Evolutionary conservation across 2,329 filamentous ascomycete genomes (phyloP), one percentile per base, ranked within the genome.

Genomic region (Corniculantispora saksenae): DNA sequence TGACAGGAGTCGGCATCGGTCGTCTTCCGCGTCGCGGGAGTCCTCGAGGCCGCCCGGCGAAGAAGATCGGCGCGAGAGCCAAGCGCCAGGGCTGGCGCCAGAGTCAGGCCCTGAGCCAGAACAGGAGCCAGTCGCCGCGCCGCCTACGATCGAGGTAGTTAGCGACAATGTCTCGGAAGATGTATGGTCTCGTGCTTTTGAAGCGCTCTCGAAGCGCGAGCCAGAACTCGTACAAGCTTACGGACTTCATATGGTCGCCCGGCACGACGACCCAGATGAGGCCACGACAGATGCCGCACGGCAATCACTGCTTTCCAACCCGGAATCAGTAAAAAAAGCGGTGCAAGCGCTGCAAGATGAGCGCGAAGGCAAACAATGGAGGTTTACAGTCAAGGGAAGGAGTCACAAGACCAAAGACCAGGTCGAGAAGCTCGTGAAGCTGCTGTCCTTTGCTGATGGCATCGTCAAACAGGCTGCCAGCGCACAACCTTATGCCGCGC

Each of bases 401-500:
- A 43, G 50, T 1, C 25, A 56, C 9, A 63, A 63, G 19, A 12
- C 50, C 13, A n/a, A 27, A 19, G 40, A 57, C 13, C 61, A 63
- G 27, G 4, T 58, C 9, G 62, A 64, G 35, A 57, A 51, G 21
- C n/a, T 58, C 3, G 55, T 58, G 19, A 64, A 59, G 53, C 27
- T 64, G 29, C 43, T 64, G 17, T 2, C n/a, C 15, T 29, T 57
- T 25, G n/a, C 54, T 13, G 62, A 58, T 29, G 40, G 9, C 15
- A 23, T 64, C 1, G n/a, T 64, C 3, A 58, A 51, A 19, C 45
- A 51, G 27, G 62, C 62, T 3, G 8, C 27, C 23, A 63, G 51
- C 29, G 25, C 62, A 1, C 53, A 59, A 17, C 62, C 62, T 1
- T 59, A 58, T 21, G 53, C 62, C 1, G 62, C 43, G n/a, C 32